Percentiles rank a stretch among this genome's conserved stretches.
phyloP scores from a whole-genome alignment of 768 basidiomycete genomes.

The Leccinellum luteum region DNA sequence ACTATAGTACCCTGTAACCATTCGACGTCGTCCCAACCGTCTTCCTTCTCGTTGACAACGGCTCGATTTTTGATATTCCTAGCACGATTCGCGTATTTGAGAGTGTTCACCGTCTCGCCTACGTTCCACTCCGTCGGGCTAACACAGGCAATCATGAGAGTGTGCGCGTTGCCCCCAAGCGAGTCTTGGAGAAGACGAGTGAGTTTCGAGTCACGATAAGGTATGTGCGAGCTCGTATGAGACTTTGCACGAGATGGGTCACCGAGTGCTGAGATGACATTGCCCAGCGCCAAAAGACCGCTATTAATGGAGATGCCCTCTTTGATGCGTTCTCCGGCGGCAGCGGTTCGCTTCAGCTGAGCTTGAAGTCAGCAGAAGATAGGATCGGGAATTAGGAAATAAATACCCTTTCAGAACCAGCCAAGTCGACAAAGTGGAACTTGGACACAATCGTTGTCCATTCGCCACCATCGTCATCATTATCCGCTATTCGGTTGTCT shows the following conservation, averaged over 20 bases:
- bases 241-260: constrained; percentile 88
- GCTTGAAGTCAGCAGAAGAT: constrained; percentile 19
- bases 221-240: constrained; percentile 84
- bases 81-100: constrained; percentile 97
- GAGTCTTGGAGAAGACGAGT: constrained; percentile 98
- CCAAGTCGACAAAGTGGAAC: constrained; percentile 98
- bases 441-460: constrained; percentile 93
- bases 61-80: constrained; percentile 96
- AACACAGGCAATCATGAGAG: constrained; percentile 98
- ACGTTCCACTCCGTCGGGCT: constrained; percentile 96
- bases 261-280: constrained; percentile 96
- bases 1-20: constrained; percentile 88
- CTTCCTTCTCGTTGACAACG: constrained; percentile 89
- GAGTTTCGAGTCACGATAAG: constrained; percentile 96
- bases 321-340: constrained; percentile 93
- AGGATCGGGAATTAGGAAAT: constrained; percentile 4
- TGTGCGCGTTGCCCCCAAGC: constrained; percentile 96
- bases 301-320: constrained; percentile 99
- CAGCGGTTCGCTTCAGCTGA: constrained; percentile 93
- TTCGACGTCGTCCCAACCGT: constrained; percentile 98
- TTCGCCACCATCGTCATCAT: constrained; percentile 69
- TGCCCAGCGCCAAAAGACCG: constrained; percentile 92
- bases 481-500: constrained; percentile 37
- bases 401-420: constrained; percentile 88
- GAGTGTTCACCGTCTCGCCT: constrained; percentile 88